phyloP scores from a whole-genome alignment of 257 asterid species.

The Ilex asprella region DNA sequence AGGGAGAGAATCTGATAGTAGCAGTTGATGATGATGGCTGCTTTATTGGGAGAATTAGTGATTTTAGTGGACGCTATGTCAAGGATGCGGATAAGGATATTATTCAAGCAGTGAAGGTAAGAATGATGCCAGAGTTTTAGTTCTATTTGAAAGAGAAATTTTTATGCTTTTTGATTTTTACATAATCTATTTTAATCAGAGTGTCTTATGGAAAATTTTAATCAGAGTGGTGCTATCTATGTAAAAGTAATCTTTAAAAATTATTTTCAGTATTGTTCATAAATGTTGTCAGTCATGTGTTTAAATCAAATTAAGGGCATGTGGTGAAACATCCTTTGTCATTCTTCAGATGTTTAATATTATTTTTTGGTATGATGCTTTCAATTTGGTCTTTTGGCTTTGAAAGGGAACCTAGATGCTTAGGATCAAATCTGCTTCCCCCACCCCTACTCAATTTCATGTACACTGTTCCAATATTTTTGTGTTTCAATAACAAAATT shows the following conservation, averaged over 20 bases:
- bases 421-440: background rate
- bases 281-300: background rate
- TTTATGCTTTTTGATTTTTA: background rate
- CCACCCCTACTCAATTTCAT: background rate
- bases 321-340: background rate
- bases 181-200: too few relatives aligned
- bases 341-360: background rate
- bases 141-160: background rate
- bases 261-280: background rate
- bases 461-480: background rate
- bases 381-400: background rate
- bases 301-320: background rate
- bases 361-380: background rate
- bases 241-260: background rate
- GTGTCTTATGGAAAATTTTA: background rate
- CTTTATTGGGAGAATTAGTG: slow-evolving; percentile 77
- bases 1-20: slow-evolving; percentile 78
- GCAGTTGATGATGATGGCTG: slow-evolving; percentile 98
- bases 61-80: slow-evolving; percentile 64
- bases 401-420: background rate
- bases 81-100: slow-evolving; percentile 93
- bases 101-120: slow-evolving; percentile 74
- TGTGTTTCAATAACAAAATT: background rate
- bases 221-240: background rate
- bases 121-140: background rate